Base-by-base conservation (phyloP, 345 rosid species). In the Citrus mangshanensis region DNA sequence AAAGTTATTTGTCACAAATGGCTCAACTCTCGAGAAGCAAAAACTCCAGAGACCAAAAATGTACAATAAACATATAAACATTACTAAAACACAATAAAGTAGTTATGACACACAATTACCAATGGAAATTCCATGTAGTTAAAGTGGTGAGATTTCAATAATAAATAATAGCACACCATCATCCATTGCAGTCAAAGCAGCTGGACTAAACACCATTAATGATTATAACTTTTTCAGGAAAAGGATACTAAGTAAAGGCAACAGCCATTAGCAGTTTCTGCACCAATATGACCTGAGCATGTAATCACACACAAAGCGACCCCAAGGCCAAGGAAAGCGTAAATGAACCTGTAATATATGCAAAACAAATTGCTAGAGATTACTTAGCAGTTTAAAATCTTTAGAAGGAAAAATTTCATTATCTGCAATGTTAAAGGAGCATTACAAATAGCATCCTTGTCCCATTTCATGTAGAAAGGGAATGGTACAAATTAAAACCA, bases 181-280 rank as follows among this genome's bases (percentile, higher is more conserved):
- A 34, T 32, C 19, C 1, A 42, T 70, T 24, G 46, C 12, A 1
- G 65, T 21, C 65, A 72, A 34, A 72, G 37, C 49, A 37, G n/a
- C 62, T 73, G 55, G 35, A 37, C 30, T 72, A 64, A 64, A 64
- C 37, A 64, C 12, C 7, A 7, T 30, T 34, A 62, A 1, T 32
- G 68, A 14, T 18, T 2, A 32, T 32, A 32, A 12, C 14, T 25
- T 75, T 40, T 34, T 32, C 3, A 60, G 68, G 30, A 67, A 63
- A 82, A 85, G 86, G 81, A 83, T 94, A 96, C 97, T 71, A 91
- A 74, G 86, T 87, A 96, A 83, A 96, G 94, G 88, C 97, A 96
- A 81, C 93, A 93, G 68, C 94, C 92, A 78, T 90, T 89, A 25
- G 87, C 91, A 77, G 97, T 96, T 80, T 89, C 95, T 56, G 97